Evolutionary conservation across 116 monocot genomes (phyloP), one percentile per base, ranked within the genome.

Genomic region (Posidonia oceanica): DNA sequence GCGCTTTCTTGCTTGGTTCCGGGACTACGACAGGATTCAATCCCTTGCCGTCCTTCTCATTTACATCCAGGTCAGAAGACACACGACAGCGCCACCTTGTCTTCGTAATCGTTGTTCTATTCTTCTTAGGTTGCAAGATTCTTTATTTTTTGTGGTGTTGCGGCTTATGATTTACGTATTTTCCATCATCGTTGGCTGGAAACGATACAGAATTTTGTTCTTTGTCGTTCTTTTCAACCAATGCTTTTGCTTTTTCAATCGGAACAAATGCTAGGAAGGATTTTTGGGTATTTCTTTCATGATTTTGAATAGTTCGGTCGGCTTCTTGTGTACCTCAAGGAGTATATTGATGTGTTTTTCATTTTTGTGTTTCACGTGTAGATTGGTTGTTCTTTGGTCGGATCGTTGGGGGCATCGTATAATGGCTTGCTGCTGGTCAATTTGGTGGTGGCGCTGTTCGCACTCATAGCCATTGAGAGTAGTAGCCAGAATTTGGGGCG

Each of bases 311-410:
- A n/a, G 59, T 23, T 59, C 7, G 59, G 21, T 59, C 7, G 59
- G 21, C 12, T 59, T 59, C 59, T 59, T n/a, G 15, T 59, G 59
- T 23, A 59, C 6, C 59, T 48, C 48, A 48, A 59, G 23, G 21
- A 12, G 6, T 59, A n/a, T 23, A 17, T 59, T 17, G 23, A 6
- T 59, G 23, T 29, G 29, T 29, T 29, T 29, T 29, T 29, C 29
- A 0, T 29, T 29, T 29, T 29, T 29, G 29, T 29, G 63, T 39
- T 64, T 64, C 22, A 14, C 29, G 39, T 57, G 52, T 74, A 94
- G 96, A 91, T 96, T 81, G 96, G 83, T 12, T 91, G 96, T 69
- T 69, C 91, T n/a, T 40, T 96, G 73, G 58, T 96, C 53, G 96
- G 96, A 53, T 96, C 96, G 5, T 71, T 96, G 14, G 87, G 91